Base-by-base conservation (phyloP, 192 early-diverging fungal species). In the Backusella parvicylindrica region DNA sequence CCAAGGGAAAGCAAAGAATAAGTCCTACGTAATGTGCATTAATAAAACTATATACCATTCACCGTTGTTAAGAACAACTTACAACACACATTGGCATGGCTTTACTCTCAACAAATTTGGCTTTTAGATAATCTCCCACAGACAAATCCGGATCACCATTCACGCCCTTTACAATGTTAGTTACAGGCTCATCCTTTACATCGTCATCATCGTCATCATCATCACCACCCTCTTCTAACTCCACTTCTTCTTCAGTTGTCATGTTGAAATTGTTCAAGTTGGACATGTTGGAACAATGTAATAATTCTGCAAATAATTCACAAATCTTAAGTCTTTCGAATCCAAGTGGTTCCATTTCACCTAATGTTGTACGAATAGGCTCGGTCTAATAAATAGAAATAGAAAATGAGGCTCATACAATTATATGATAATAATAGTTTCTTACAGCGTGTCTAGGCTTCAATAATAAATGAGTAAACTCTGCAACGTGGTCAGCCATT, bases 281-380 rank as follows among this genome's bases (percentile, higher is more conserved):
- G n/a, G 87, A 87, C 93, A 95, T 93, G 76, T 91, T 93, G 50
- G 93, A 92, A 77, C 93, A 94, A 77, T 99, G 98, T 60, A 99
- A 81, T 18, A 99, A 83, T 85, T 99, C 98, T 5, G 98, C 98
- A 89, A 99, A 96, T 73, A 99, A 89, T 83, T 99, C 98, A 82
- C 98, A 99, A 43, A 95, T 94, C 70, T 94, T 94, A 43, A 99
- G 84, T 13, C 98, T 89, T 83, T 98, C 97, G 77, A 96, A 94
- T n/a, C 98, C 97, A 53, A 99, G 85, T 47, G 89, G 96, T 40
- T 83, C 88, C 73, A 91, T 87, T 75, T 88, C 85, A n/a, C 95
- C 95, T 50, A 92, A 84, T 1, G 94, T 93, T 0, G 94, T 95
- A 13, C 92, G 87, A 31, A 94, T 89, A 2, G 88, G 86, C 12